Evolutionary conservation across 257 asterid genomes (phyloP), one percentile per base, ranked within the genome.

Genomic region (Marsdenia floribunda): DNA sequence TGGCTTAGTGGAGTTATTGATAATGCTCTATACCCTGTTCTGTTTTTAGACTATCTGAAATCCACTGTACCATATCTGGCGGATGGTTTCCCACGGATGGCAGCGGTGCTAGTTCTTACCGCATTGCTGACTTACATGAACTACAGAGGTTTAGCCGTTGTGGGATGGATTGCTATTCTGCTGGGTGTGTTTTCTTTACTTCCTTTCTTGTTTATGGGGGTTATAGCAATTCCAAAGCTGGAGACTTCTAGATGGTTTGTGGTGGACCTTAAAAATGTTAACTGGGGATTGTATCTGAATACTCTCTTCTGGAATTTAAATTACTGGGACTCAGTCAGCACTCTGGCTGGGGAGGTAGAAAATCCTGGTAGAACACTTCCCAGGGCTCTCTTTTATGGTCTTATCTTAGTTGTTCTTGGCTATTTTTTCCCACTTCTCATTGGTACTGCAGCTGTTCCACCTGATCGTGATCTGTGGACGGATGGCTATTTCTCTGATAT

Each of bases 281-380:
- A 90, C 35, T 90, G 91, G 96, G 87, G 85, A 4, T 72, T 88
- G 74, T 86, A 85, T 76, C 71, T 88, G 22, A 90, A 86, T 63
- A 90, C 93, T 1, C 78, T 88, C 15, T 90, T 90, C 42, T 90
- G 93, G 93, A 90, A 90, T 86, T 73, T 88, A 84, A 90, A 90
- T 73, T 90, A 86, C 55, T 90, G 96, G 96, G 93, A 90, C 49
- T 84, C 90, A 15, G 79, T 86, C 68, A 90, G 96, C 81, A 83
- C 89, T 14, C 78, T 90, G 50, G 73, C 91, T 12, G 90, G 96
- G 4, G 93, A 88, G 80, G 90, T 90, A 26, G 93, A 88, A 66
- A 82, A 82, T 22, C 91, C 91, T 2, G 87, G 76, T 13, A 79
- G 81, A 79, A 85, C 89, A 3, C 90, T 90, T 33, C 96, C 91